Base-by-base conservation (phyloP, 2,329 filamentous ascomycete genomes). In the Decorospora gaudefroyi region DNA sequence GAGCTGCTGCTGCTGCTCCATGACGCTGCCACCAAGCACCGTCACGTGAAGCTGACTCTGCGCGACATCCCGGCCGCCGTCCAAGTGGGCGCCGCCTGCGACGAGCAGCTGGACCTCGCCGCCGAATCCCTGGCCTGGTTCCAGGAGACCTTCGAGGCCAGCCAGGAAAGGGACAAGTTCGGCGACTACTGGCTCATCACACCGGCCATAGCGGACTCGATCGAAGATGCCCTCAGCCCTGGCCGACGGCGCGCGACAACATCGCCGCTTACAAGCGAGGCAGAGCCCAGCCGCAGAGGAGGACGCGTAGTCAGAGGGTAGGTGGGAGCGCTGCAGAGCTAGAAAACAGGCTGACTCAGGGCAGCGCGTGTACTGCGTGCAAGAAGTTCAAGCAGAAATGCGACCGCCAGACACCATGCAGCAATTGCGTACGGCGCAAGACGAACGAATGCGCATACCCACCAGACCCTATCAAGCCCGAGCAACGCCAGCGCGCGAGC, bases 41-140 rank as follows among this genome's bases (percentile, higher is more conserved):
- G 59, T 12, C 56, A 65, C 33, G 51, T 58, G 7, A 65, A 64
- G 59, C 12, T 70, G 53, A 73, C 62, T 64, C 77, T 39, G 72
- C 74, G 8, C 28, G 83, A 90, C 41, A 72, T 89, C 1, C 85
- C 86, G 1, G 84, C 88, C 2, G 90, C 91, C 0, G 62, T 80
- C 1, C 90, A 96, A 65, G 70, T 96, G 17, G 82, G 84, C 57
- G 71, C 76, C 15, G 78, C 83, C 44, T 88, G 87, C 59, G 84
- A 80, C 55, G 69, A 74, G 6, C 77, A 80, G 4, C 76, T 95
- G 6, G 87, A 95, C 38, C 69, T 78, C 49, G 82, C 83, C 12
- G 88, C 85, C 0, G 85, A 89, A 53, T 77, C 78, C 2, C 64
- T 95, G 0, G 78, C 83, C 1, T 71, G 79, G 30, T 77, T 81